Evolutionary conservation across 495 filamentous ascomycete species (phyloP), one percentile per base, ranked within the genome.

Genomic region (Talaromyces stipitatus): DNA sequence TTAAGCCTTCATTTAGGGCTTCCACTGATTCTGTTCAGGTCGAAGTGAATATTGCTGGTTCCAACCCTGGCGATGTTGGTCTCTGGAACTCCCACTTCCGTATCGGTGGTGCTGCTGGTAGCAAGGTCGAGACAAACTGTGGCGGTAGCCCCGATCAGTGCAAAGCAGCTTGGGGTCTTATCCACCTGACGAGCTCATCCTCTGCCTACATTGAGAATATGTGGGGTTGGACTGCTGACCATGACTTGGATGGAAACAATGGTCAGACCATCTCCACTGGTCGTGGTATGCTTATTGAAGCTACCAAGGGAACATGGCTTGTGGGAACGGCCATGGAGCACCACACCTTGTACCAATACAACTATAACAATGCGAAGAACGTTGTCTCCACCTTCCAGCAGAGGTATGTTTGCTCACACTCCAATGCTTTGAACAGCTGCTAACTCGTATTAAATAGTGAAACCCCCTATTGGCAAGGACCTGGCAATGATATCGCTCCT

Each of bases 171-270:
- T 82, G 72, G 56, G 62, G 72, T 2, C 61, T 82, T 10, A 51
- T 83, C 3, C 80, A 84, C 50, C 60, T 85, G 3, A 75, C 72
- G 1, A 47, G 58, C 6, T 72, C 70, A 2, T 72, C 74, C 1
- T 79, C 76, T 2, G 73, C 67, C 7, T 85, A 84, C 55, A 69
- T 84, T 32, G 80, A 84, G 60, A 77, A 80, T 60, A 71, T 84
- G 62, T 84, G 82, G 80, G 76, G 74, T 52, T 84, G 80, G 81
- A 79, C 77, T 6, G 78, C 78, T 0, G 79, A 82, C 59, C 80
- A 81, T 61, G 68, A 72, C 28, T 71, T 82, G 0, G 77, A 82
- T 53, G 65, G 67, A 16, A 54, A 57, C 14, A 64, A 61, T 45
- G 56, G 56, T 0, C 74, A 77, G 20, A 72, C 64, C 45, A 80